Conservation (phyloP, 345 rosid species). For the Xanthoceras sorbifolium region DNA sequence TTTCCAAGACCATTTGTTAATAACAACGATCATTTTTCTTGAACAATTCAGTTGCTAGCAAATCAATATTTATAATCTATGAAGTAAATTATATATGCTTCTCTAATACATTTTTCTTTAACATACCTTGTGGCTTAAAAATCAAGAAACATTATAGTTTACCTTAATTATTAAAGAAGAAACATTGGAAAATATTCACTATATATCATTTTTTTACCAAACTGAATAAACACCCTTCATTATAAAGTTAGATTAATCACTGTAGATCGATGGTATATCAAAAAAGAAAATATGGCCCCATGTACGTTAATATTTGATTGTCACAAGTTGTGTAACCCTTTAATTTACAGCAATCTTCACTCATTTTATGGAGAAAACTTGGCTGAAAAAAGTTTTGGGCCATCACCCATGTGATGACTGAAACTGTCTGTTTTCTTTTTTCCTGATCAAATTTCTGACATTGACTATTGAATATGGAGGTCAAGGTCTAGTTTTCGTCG, state of each 20-base stretch:
- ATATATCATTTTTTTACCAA: no score
- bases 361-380: neutral
- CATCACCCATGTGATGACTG: slow-evolving; percentile 14
- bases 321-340: slow-evolving; percentile 5
- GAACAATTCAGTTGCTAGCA: neutral
- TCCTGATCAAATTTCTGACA: neutral
- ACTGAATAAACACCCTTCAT: no score
- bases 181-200: neutral
- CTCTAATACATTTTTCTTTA: neutral
- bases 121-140: neutral
- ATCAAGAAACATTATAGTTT: slow-evolving; percentile 2
- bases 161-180: neutral
- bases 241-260: no score
- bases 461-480: neutral
- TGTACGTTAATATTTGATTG: neutral
- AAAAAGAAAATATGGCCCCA: no score
- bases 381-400: slow-evolving; percentile 4
- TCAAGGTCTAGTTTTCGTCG: neutral
- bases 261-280: no score
- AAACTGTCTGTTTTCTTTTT: neutral
- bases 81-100: neutral
- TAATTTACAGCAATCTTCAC: neutral
- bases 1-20: neutral
- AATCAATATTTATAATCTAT: neutral
- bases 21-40: neutral